phyloP scores from a whole-genome alignment of 2,329 filamentous ascomycete species.

The Penicillium sp. region DNA sequence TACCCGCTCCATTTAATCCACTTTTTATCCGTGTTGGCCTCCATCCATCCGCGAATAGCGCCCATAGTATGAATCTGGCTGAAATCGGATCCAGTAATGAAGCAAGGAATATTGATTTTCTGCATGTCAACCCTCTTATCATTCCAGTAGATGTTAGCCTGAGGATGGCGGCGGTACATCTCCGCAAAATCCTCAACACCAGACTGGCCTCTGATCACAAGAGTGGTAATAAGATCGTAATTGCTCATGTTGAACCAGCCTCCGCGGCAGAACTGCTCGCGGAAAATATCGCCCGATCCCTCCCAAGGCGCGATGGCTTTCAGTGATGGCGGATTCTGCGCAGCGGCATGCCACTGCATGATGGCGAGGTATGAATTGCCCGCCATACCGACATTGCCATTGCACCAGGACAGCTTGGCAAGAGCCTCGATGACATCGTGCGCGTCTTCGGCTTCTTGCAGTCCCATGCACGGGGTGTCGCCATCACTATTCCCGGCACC shows the following conservation, averaged over 20 bases:
- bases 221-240: conserved; percentile 45
- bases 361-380: conserved; percentile 49
- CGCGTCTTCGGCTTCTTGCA: conserved; percentile 47
- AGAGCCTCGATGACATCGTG: conserved; percentile 49
- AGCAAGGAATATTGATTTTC: conserved; percentile 37
- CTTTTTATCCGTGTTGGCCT: conserved; percentile 42
- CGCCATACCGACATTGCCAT: conserved; percentile 46
- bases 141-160: conserved; percentile 38
- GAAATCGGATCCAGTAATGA: conserved; percentile 36
- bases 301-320: conserved; percentile 42
- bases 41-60: conserved; percentile 39
- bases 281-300: conserved; percentile 49
- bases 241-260: conserved; percentile 41
- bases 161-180: conserved; percentile 43
- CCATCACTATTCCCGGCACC: conserved; percentile 39
- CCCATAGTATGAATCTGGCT: conserved; percentile 40
- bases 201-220: conserved; percentile 36
- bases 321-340: conserved; percentile 41
- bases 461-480: conserved; percentile 38
- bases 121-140: conserved; percentile 40
- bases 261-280: conserved; percentile 49
- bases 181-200: conserved; percentile 45
- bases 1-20: conserved; percentile 44
- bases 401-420: conserved; percentile 47
- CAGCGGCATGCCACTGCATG: conserved; percentile 46